These are phyloP conservation scores for Candida chilensis DNA, from an alignment of 805 yeast species.

Conservation along the genomic window DNA sequence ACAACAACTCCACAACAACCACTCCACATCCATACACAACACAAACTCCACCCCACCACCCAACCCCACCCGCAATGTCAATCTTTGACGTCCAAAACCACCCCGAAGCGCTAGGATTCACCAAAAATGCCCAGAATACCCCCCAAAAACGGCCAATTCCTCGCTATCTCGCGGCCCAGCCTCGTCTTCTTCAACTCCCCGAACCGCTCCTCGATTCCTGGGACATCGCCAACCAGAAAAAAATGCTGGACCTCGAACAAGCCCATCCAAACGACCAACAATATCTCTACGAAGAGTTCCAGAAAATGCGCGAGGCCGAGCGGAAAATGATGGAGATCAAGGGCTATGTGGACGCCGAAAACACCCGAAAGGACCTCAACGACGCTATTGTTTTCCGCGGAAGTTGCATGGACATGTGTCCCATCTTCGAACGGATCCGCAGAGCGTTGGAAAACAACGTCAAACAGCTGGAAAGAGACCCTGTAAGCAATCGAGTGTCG, in stretches of 20 bases:
- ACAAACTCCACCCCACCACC: too few relatives aligned
- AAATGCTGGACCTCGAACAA: slow-evolving; percentile 44
- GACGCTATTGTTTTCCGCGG: slow-evolving; percentile 89
- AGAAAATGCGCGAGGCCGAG: slow-evolving; percentile 65
- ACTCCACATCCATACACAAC: too few relatives aligned
- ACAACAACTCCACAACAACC: too few relatives aligned
- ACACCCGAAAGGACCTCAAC: slow-evolving; percentile 68
- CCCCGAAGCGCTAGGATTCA: too few relatives aligned
- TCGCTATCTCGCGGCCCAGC: slow-evolving; percentile 22
- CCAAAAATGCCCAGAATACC: too few relatives aligned
- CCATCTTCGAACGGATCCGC: slow-evolving; percentile 82
- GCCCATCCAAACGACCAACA: slow-evolving; percentile 48
- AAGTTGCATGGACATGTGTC: slow-evolving; percentile 91
- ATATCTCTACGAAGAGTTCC: slow-evolving; percentile 67
- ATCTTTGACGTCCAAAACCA: too few relatives aligned
- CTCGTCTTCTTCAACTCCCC: slow-evolving; percentile 22
- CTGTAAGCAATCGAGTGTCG: slow-evolving; percentile 42
- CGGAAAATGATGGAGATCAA: slow-evolving; percentile 68
- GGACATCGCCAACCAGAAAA: slow-evolving; percentile 69
- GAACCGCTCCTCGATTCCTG: slow-evolving; percentile 37
- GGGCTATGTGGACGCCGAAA: slow-evolving; percentile 84
- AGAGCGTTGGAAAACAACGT: slow-evolving; percentile 85
- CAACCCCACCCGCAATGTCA: too few relatives aligned
- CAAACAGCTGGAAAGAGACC: slow-evolving; percentile 65
- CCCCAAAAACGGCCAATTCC: slow-evolving; percentile 30